Conservation (phyloP, 1,284 basidiomycete species). For the Cryptococcus sp. region DNA sequence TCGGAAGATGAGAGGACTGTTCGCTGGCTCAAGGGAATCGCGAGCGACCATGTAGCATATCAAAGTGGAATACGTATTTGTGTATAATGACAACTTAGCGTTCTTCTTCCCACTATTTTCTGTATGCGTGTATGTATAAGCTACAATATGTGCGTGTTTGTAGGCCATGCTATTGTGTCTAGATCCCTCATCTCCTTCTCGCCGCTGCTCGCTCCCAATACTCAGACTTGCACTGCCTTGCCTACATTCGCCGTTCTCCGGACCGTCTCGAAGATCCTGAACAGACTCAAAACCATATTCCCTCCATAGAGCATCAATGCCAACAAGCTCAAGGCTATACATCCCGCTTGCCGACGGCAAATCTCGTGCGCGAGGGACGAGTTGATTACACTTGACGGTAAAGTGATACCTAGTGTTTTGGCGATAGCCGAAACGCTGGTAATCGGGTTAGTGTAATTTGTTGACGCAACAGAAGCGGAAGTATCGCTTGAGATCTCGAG, state of each 20-base stretch:
- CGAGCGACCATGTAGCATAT: too few species aligned
- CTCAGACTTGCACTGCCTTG: conserved; percentile 16
- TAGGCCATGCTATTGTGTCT: too few species aligned
- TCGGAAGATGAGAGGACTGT: too few species aligned
- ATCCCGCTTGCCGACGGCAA: conserved; percentile 53
- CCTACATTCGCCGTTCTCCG: conserved; percentile 40
- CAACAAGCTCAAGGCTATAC: conserved; percentile 48
- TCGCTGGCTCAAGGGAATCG: too few species aligned
- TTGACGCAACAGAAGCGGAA: neutral
- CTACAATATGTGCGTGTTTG: too few species aligned
- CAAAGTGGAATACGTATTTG: too few species aligned
- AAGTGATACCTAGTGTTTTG: conserved; percentile 27
- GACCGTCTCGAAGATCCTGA: conserved; percentile 57
- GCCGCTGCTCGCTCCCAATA: too few species aligned
- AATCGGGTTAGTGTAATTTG: neutral
- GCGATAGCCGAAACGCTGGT: conserved; percentile 4
- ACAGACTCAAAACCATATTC: conserved; percentile 56
- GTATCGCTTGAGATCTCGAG: conserved; percentile 1
- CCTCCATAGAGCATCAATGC: conserved; percentile 50
- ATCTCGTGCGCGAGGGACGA: conserved; percentile 29
- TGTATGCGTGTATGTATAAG: too few species aligned
- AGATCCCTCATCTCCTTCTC: too few species aligned
- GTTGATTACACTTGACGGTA: conserved; percentile 24
- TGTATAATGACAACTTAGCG: too few species aligned
- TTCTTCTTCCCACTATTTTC: too few species aligned